Evolutionary conservation across 1,139 yeast species (phyloP).

Genomic region (Arxiozyma telluris): DNA sequence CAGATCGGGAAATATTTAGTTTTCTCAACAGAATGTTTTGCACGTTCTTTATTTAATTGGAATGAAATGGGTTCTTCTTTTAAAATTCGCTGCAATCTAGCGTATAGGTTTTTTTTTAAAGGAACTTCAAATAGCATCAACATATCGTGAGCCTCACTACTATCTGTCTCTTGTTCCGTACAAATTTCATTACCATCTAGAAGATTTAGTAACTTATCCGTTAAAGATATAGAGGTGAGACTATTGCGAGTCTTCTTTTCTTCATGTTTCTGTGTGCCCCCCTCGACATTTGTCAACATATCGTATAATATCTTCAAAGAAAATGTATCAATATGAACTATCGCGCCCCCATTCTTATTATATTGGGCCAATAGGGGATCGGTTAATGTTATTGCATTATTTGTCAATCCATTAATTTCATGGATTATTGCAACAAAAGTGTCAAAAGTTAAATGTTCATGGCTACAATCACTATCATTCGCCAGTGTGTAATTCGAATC

Average conservation of each 20-base stretch:
- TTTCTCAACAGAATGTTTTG: conserved; percentile 10
- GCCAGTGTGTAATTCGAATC: background rate
- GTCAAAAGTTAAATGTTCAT: background rate
- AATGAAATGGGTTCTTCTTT: conserved; percentile 20
- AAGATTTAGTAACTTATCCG: conserved; percentile 1
- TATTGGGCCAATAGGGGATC: background rate
- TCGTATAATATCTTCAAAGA: background rate
- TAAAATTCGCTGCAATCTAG: conserved; percentile 16
- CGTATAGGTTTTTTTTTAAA: conserved; percentile 5
- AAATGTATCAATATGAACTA: background rate
- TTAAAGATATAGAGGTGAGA: background rate
- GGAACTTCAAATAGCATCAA: background rate
- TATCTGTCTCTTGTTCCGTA: background rate
- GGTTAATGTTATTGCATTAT: background rate
- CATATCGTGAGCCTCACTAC: background rate
- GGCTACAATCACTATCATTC: background rate
- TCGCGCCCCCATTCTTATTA: background rate
- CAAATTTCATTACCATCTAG: conserved; percentile 4
- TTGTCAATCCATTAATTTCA: background rate
- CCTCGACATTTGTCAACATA: background rate
- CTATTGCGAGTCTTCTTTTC: background rate
- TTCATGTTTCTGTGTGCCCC: background rate
- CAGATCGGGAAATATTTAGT: conserved; percentile 49
- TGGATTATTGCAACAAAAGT: background rate
- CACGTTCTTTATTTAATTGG: conserved; percentile 2